A percentile compares a stretch with the other conserved stretches of the same genome.
phyloP scores from a whole-genome alignment of 83 land plant genomes.

The Picea mariana region DNA sequence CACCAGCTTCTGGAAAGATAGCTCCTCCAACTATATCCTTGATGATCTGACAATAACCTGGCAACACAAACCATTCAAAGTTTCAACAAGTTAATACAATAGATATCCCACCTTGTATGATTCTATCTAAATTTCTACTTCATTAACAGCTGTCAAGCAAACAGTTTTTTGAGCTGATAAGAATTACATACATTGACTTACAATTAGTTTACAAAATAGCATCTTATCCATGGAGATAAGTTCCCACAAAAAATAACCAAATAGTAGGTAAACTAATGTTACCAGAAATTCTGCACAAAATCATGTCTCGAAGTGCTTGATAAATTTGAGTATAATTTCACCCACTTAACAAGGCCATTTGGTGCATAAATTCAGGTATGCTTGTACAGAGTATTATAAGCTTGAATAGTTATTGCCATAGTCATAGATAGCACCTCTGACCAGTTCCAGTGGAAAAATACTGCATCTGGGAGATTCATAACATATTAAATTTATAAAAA shows the following conservation, averaged over 20 bases:
- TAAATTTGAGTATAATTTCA: too few species aligned
- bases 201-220: background rate
- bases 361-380: background rate
- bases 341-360: too few species aligned
- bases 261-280: background rate
- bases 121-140: background rate
- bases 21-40: constrained; percentile 76
- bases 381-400: background rate
- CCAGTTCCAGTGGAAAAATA: background rate
- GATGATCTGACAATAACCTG: constrained; percentile 70
- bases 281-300: background rate
- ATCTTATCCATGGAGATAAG: background rate
- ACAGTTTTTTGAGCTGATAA: background rate
- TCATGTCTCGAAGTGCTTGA: background rate
- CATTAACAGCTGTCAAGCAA: constrained; percentile 5
- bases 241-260: background rate
- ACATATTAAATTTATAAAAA: background rate
- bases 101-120: background rate
- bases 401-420: background rate
- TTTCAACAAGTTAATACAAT: background rate
- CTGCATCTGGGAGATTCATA: background rate
- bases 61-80: constrained; percentile 1
- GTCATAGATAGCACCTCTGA: background rate
- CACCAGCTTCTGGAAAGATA: constrained; percentile 74
- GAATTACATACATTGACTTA: background rate